Base-by-base conservation (phyloP, 352 stramenopile genomes). In the Phytophthora fragariaefolia region DNA sequence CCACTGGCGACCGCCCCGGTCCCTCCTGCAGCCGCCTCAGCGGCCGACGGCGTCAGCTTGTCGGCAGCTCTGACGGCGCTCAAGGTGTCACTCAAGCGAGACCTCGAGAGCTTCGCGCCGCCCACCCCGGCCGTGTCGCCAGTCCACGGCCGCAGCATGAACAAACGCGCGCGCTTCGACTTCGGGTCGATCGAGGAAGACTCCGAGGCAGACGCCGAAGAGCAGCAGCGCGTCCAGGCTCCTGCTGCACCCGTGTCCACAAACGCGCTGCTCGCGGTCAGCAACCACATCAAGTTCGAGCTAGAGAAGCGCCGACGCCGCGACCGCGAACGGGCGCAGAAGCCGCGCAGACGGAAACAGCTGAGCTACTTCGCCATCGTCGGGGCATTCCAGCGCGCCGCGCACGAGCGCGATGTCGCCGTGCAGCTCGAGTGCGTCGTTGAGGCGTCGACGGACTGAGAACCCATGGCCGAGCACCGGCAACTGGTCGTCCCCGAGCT, bases 351-450 rank as follows among this genome's bases (percentile, higher is more conserved):
- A 78, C 70, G 83, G 38, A 76, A 90, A 59, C 83, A 95, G 36
- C 69, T 95, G 52, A 91, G 77, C 64, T 93, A 88, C 61, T 91
- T 92, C 58, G 85, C 87, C 32, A 95, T 95, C 56, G 72, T 89
- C 28, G 80, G 83, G 10, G 87, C 87, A 3, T 95, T 95, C 66
- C 87, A 95, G 38, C 87, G 85, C 40, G 87, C 87, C 4, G 80
- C 83, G 6, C 82, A 83, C 53, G 85, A 95, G 65, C 83, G 87
- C 54, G 69, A 86, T 30, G 62, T 83, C 5, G 76, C 77, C 0
- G 18, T 87, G 53, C 73, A 79, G 56, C 48, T 79, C 15, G 76
- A 83, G 46, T 72, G 68, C 45, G 58, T 80, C 18, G 69, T 79
- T n/a, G 59, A 73, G 36, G 63, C 74, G 45, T 74, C 74, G 24